Evolutionary conservation across 495 filamentous ascomycete genomes (phyloP).

Genomic region (Penicillium nucicola): DNA sequence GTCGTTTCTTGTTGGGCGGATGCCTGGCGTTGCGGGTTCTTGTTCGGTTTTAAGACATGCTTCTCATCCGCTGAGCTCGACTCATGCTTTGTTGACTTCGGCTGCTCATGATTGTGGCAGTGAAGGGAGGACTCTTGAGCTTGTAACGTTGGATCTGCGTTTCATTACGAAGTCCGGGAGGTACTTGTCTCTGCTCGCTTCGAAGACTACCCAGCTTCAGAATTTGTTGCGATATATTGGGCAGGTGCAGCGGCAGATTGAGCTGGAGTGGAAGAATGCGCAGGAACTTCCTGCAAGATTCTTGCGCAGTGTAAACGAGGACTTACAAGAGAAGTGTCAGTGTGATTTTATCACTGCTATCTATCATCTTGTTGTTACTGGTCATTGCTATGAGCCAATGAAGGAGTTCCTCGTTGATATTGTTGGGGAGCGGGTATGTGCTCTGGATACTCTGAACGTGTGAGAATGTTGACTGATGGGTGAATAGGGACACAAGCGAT

Average conservation of each 20-base stretch:
- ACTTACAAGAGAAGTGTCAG: slow-evolving; percentile 54
- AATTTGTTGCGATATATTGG: slow-evolving; percentile 79
- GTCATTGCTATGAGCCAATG: slow-evolving; percentile 70
- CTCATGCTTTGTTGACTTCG: slow-evolving; percentile 67
- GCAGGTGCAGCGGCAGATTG: slow-evolving; percentile 71
- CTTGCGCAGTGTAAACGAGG: slow-evolving; percentile 69
- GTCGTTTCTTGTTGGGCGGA: slow-evolving; percentile 45
- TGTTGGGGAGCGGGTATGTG: slow-evolving; percentile 72
- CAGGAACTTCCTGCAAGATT: slow-evolving; percentile 77
- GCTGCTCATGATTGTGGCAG: slow-evolving; percentile 12
- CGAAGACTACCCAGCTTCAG: slow-evolving; percentile 82
- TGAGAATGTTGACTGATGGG: slow-evolving; percentile 13
- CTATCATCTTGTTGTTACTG: slow-evolving; percentile 84
- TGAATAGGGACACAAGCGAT: slow-evolving; percentile 82
- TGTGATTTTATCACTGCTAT: slow-evolving; percentile 69
- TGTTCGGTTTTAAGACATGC: slow-evolving; percentile 51
- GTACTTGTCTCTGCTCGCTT: slow-evolving; percentile 77
- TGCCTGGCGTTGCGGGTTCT: slow-evolving; percentile 10
- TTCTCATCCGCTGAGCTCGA: slow-evolving; percentile 70
- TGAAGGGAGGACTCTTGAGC: slow-evolving; percentile 38
- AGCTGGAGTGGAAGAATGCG: slow-evolving; percentile 74
- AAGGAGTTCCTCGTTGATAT: slow-evolving; percentile 89
- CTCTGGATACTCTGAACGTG: not conserved
- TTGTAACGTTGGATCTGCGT: slow-evolving; percentile 77
- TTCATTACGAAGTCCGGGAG: slow-evolving; percentile 77